phyloP scores from a whole-genome alignment of 176 grass and related monocot genomes.

The Avena sativa region DNA sequence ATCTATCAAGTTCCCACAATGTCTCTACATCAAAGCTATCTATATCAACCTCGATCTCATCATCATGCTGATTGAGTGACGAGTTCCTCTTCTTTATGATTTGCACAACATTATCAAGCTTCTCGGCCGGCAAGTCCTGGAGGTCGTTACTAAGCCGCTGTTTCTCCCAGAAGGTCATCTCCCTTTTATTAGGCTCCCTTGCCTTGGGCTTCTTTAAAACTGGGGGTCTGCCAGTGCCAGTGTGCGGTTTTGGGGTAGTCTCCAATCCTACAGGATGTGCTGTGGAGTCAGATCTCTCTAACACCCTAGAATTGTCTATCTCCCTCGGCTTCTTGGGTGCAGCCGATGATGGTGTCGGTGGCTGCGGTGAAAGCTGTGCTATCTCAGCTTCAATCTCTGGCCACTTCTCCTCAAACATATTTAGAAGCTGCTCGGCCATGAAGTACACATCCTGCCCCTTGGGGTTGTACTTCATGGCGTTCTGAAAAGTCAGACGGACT shows the following conservation, averaged over 20 bases:
- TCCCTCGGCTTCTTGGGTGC: conserved; percentile 58
- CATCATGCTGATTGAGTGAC: conserved; percentile 75
- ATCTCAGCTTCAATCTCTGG: conserved; percentile 64
- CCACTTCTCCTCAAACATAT: conserved; percentile 75
- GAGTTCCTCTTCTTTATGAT: conserved; percentile 84
- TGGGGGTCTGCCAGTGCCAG: conserved; percentile 48
- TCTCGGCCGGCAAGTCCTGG: conserved; percentile 64
- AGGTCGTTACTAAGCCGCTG: conserved; percentile 58
- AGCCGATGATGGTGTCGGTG: conserved; percentile 50
- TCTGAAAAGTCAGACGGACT: conserved; percentile 80
- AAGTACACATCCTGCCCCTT: conserved; percentile 74
- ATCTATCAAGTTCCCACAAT: conserved; percentile 86
- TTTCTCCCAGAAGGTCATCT: conserved; percentile 84
- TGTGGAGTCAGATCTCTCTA: conserved; percentile 82
- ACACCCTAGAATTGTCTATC: conserved; percentile 52
- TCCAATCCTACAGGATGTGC: conserved; percentile 53
- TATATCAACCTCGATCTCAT: conserved; percentile 93
- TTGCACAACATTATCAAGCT: conserved; percentile 84
- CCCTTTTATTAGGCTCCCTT: conserved; percentile 82
- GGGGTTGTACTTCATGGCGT: conserved; percentile 90
- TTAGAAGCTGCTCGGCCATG: conserved; percentile 72
- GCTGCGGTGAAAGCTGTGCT: conserved; percentile 55
- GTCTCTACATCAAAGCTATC: conserved; percentile 89
- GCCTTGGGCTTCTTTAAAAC: conserved; percentile 86
- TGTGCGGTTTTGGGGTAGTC: conserved; percentile 53